Evolutionary conservation across 2,329 filamentous ascomycete genomes (phyloP), one percentile per base, ranked within the genome.

Genomic region (Furcasterigmium sp.): DNA sequence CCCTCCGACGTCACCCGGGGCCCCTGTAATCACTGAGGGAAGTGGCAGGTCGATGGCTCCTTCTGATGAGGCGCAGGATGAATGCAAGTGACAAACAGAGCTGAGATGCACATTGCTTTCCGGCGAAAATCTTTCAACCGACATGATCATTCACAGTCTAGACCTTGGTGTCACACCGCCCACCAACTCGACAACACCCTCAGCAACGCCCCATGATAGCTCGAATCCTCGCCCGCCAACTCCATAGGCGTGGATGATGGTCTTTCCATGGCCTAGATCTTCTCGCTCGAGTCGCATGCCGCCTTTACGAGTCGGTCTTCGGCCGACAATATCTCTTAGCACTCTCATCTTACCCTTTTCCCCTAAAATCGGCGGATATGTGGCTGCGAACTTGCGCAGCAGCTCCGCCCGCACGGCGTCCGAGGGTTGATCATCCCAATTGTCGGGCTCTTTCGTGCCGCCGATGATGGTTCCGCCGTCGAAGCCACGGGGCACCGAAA

Each of bases 381-480:
- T 69, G 20, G 52, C 57, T 18, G 53, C 56, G 37, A 69, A 62
- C 13, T 40, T 46, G 29, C 47, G n/a, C 4, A 84, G 65, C 13
- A 85, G 57, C 21, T 52, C 56, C 29, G 64, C 57, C 15, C 79
- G 60, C 0, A 73, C 70, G 37, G 70, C 69, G 2, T 50, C 45
- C 0, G 68, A 75, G 2, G 78, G 72, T 15, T 67, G 60, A 0
- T 68, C 56, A 37, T 75, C 66, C 75, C 75, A 81, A 55, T 82
- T 66, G 43, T 74, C 62, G 1, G 71, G 68, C 53, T 84, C 75
- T 56, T 83, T 84, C 9, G 80, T 85, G 0, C 82, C 82, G 5
- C 82, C 82, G 17, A 85, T 74, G 30, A 85, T 67, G 0, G 81
- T 85, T 3, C 82, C 82, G 3, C 81, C 81, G 26, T 76, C 67